phyloP scores from a whole-genome alignment of 306 rosid species.

The Herpetospermum pedunculosum region DNA sequence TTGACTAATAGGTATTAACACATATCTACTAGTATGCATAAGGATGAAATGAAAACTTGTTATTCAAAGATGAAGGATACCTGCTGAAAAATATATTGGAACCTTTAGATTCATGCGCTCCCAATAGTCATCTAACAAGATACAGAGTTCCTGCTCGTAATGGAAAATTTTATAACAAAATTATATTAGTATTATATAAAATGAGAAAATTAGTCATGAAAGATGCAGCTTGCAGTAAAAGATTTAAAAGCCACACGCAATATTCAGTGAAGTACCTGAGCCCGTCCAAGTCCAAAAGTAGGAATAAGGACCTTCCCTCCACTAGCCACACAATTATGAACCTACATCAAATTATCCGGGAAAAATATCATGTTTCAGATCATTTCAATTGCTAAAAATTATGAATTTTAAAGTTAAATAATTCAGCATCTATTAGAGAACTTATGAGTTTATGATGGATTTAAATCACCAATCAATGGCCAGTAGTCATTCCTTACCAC shows the following conservation, averaged over 20 bases:
- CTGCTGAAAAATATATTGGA: slow-evolving; percentile 92
- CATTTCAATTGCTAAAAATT: background rate
- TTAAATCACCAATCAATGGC: background rate
- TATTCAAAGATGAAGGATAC: slow-evolving; percentile 22
- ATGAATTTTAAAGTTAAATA: background rate
- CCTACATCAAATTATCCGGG: slow-evolving; percentile 26
- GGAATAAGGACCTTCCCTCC: slow-evolving; percentile 98
- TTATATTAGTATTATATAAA: background rate
- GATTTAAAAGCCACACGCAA: background rate
- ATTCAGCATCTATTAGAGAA: background rate
- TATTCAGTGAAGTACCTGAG: slow-evolving; percentile 49
- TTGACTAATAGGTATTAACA: background rate
- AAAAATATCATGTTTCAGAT: background rate
- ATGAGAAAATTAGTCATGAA: background rate
- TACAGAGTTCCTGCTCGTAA: slow-evolving; percentile 63
- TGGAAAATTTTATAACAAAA: background rate
- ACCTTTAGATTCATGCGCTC: slow-evolving; percentile 83
- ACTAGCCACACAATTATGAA: slow-evolving; percentile 60
- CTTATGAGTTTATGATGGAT: background rate
- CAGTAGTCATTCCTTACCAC: no score
- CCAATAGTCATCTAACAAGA: slow-evolving; percentile 95
- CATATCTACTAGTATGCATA: background rate
- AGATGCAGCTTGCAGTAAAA: background rate
- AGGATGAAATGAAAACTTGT: background rate
- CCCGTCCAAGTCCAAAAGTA: slow-evolving; percentile 93